Evolutionary conservation across 805 yeast species (phyloP).

Genomic region (Myxozyma neotropica): DNA sequence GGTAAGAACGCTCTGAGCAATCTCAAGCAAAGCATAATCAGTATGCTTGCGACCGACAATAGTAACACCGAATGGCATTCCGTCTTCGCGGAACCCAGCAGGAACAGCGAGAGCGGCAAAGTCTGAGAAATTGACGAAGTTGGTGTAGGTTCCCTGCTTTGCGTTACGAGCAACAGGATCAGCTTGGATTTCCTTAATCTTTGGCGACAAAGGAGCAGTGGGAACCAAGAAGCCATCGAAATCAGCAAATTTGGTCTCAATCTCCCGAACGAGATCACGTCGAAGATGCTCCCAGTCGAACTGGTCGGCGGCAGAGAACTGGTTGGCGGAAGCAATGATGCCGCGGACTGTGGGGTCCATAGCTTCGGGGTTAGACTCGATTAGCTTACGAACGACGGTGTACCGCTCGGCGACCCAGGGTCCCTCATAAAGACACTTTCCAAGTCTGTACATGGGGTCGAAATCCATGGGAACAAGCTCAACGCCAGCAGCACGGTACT

Average conservation of each 20-base stretch:
- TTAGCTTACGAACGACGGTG: conserved; percentile 74
- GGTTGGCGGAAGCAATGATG: conserved; percentile 76
- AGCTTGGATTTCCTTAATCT: conserved; percentile 64
- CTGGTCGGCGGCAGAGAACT: conserved; percentile 77
- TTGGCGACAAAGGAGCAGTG: conserved; percentile 91
- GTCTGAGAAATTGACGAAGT: conserved; percentile 93
- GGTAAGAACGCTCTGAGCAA: conserved; percentile 70
- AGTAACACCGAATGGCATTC: conserved; percentile 89
- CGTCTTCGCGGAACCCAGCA: conserved; percentile 83
- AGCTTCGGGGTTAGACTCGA: conserved; percentile 53
- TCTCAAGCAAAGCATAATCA: conserved; percentile 83
- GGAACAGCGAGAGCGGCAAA: conserved; percentile 90
- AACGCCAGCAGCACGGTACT: conserved; percentile 56
- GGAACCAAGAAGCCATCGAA: conserved; percentile 86
- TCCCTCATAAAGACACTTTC: conserved; percentile 89
- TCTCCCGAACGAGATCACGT: conserved; percentile 70
- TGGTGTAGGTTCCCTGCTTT: conserved; percentile 94
- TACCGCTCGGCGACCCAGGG: conserved; percentile 98
- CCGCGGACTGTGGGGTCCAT: conserved; percentile 81
- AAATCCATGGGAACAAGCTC: conserved; percentile 68
- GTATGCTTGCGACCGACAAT: conserved; percentile 77
- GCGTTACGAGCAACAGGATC: conserved; percentile 87
- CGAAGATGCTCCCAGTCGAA: conserved; percentile 87
- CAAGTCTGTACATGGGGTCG: conserved; percentile 73
- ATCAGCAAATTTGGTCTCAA: conserved; percentile 55